Conservation (phyloP, 768 basidiomycete genomes). For the Macrolepiota fuliginosa region DNA sequence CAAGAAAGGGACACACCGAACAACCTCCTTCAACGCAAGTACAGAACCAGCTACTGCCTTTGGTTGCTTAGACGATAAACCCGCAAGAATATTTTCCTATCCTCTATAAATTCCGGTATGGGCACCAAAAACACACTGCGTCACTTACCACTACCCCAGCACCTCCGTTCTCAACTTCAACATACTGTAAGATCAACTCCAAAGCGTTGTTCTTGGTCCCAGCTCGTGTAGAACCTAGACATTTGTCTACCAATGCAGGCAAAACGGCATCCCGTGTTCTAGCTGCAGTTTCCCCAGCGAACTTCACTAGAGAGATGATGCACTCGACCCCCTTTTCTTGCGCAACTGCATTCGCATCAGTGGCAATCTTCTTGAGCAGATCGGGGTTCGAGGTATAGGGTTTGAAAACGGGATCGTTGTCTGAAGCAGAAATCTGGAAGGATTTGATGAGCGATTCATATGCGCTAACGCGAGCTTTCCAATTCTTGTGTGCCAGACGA, state of each 20-base stretch:
- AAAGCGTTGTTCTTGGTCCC: conserved; percentile 87
- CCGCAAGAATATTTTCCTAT: conserved; percentile 78
- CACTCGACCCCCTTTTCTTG: conserved; percentile 98
- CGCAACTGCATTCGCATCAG: conserved; percentile 93
- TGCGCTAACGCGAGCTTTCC: conserved; percentile 95
- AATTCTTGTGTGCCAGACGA: conserved; percentile 91
- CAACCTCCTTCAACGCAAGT: conserved; percentile 74
- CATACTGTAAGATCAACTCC: conserved; percentile 85
- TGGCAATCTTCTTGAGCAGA: conserved; percentile 81
- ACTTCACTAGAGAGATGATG: conserved; percentile 81
- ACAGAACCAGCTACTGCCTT: conserved; percentile 86
- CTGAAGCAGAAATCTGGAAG: conserved; percentile 87
- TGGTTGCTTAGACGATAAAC: conserved; percentile 89
- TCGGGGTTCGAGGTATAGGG: conserved; percentile 80
- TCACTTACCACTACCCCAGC: conserved; percentile 83
- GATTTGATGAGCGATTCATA: conserved; percentile 86
- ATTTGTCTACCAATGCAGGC: conserved; percentile 95
- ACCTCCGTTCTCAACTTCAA: conserved; percentile 89
- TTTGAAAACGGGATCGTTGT: conserved; percentile 91
- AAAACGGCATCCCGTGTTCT: conserved; percentile 79
- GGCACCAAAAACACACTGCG: conserved; percentile 19
- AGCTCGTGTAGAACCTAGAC: conserved; percentile 85
- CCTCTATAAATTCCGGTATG: conserved; percentile 25
- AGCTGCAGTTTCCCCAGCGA: conserved; percentile 85
- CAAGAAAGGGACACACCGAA: conserved; percentile 54